Evolutionary conservation across 2,329 filamentous ascomycete genomes (phyloP).

Genomic region (Colletotrichum melonis): DNA sequence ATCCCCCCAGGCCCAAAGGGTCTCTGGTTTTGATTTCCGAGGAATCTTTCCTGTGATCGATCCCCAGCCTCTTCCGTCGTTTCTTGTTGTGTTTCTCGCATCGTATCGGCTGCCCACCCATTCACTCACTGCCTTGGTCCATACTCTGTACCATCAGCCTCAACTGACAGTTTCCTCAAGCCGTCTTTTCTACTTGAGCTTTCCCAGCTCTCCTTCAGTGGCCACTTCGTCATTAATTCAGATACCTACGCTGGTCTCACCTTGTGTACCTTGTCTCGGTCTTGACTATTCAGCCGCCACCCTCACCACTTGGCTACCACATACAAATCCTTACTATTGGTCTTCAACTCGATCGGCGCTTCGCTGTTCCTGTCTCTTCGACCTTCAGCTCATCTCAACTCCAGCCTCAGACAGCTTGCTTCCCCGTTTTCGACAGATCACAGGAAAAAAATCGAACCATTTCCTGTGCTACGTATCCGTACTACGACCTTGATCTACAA

Average conservation of each 20-base stretch:
- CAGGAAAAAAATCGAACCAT: background rate
- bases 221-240: conserved; percentile 22
- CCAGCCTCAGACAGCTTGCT: background rate
- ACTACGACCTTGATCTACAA: background rate
- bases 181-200: conserved; percentile 21
- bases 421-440: background rate
- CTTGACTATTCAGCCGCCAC: conserved; percentile 16
- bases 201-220: background rate
- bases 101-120: conserved; percentile 9
- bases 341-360: background rate
- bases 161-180: background rate
- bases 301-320: conserved; percentile 4
- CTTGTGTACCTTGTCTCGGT: conserved; percentile 24
- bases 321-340: background rate
- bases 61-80: conserved; percentile 23
- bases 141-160: background rate
- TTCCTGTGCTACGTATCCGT: background rate
- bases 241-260: conserved; percentile 23
- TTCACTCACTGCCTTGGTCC: background rate
- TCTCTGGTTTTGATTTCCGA: background rate
- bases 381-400: conserved; percentile 4
- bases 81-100: conserved; percentile 28
- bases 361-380: conserved; percentile 1
- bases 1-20: conserved; percentile 6
- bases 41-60: conserved; percentile 23